Percentiles rank a stretch among this genome's conserved stretches.
Evolutionary conservation across 2,329 filamentous ascomycete genomes (phyloP).

Genomic region (Cryphonectria naterciae): DNA sequence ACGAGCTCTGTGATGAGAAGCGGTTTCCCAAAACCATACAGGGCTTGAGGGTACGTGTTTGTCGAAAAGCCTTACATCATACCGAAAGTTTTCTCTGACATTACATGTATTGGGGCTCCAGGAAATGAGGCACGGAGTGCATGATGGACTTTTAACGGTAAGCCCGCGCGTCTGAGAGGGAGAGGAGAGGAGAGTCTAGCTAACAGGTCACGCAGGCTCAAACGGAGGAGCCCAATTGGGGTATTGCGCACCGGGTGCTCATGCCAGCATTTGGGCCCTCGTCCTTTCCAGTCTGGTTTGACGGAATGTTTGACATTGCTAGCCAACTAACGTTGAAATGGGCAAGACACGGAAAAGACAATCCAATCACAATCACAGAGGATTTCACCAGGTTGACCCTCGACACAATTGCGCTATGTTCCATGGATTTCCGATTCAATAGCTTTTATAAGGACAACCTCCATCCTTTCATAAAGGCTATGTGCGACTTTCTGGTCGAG

Average conservation of each 20-base stretch:
- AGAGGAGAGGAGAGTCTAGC: not conserved
- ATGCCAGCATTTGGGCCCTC: conserved; percentile 30
- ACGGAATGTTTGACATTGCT: conserved; percentile 30
- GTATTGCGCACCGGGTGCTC: conserved; percentile 30
- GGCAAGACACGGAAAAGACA: conserved; percentile 13
- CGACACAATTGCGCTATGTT: conserved; percentile 29
- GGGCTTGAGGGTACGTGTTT: not conserved
- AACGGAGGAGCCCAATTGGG: conserved; percentile 24
- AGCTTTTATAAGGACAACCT: conserved; percentile 27
- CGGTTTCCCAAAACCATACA: conserved; percentile 26
- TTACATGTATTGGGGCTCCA: not conserved
- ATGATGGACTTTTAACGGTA: not conserved
- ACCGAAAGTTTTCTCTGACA: not conserved
- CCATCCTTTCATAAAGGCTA: conserved; percentile 26
- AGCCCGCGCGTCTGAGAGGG: not conserved
- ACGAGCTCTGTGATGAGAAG: conserved; percentile 37
- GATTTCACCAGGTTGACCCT: conserved; percentile 25
- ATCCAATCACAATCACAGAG: not conserved
- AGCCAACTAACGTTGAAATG: conserved; percentile 29
- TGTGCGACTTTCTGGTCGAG: conserved; percentile 26
- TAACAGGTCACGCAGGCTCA: not conserved
- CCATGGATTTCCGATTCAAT: conserved; percentile 31
- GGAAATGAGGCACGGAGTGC: not conserved
- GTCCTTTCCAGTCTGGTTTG: conserved; percentile 9
- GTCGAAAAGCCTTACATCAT: not conserved